Evolutionary conservation across 1,284 basidiomycete species (phyloP), one percentile per base, ranked within the genome.

Genomic region (Gomphus sp.): DNA sequence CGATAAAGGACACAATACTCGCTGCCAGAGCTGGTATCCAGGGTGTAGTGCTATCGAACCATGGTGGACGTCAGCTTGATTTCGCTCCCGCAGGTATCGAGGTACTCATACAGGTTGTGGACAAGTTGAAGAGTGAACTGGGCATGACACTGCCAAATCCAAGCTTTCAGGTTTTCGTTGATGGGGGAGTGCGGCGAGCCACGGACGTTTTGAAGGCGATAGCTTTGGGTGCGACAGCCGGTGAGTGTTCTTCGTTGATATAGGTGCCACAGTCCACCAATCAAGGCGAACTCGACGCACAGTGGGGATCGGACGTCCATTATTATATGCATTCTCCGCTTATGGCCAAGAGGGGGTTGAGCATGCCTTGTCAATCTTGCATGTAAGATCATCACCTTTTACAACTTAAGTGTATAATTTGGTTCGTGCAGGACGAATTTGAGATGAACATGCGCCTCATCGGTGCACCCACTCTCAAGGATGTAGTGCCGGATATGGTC

Each of bases 171-270:
- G 76, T 98, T 55, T 94, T 92, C 67, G 82, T 97, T 7, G 95
- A 98, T 68, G 94, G 95, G 18, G 95, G 95, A 59, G 91, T 97
- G 9, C 80, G 95, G 56, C 78, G 94, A 48, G 92, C 92, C 0
- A 93, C 89, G 10, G 95, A 98, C 70, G 89, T 97, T 0, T 75
- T 98, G 64, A 98, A 98, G 71, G 95, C 93, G 7, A 72, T 98
- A 53, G 93, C 93, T 0, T 76, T 98, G 25, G 95, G 95, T 11
- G 95, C 94, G 8, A 94, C 86, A 37, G 94, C 92, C 22, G 87
- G 91, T 80, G 64, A 59, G 77, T 66, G 11, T 60, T 59, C 49
- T 50, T 14, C 31, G 28, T 50, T 2, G 58, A 18, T 45, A 28
- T 39, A 14, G 12, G 43, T 6, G 44, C 16, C 22, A 22, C 25